Percentiles rank a stretch among this genome's conserved stretches.
Conservation (phyloP, 2,329 filamentous ascomycete genomes). For the Fusarium tuaranense region DNA sequence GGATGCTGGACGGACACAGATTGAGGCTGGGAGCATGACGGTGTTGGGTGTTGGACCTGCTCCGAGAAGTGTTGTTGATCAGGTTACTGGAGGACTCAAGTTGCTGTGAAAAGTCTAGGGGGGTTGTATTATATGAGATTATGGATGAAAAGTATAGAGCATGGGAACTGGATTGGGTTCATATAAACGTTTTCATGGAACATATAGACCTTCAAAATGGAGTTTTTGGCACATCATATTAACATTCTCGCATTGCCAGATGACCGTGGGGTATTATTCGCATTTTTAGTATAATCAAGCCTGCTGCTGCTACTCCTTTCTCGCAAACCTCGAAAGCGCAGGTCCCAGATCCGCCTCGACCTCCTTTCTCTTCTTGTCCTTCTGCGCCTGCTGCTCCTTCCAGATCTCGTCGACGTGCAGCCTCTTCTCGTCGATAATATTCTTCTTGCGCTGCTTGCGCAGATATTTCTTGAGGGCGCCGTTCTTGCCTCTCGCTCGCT, state of each 20-base stretch:
- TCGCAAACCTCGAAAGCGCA: conserved; percentile 86
- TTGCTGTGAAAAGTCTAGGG: conserved; percentile 67
- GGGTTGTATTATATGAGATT: conserved; percentile 9
- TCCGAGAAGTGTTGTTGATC: conserved; percentile 87
- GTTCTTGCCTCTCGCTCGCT: conserved; percentile 89
- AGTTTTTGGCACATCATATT: conserved; percentile 11
- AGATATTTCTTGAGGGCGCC: conserved; percentile 88
- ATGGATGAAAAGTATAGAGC: conserved; percentile 17
- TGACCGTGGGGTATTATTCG: conserved; percentile 42
- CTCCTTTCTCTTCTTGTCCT: conserved; percentile 71
- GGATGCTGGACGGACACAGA: conserved; percentile 97
- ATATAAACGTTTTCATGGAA: conserved; percentile 22
- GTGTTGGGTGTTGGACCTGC: conserved; percentile 87
- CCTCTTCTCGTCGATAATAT: conserved; percentile 96
- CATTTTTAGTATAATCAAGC: conserved; percentile 28
- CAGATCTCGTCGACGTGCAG: conserved; percentile 86
- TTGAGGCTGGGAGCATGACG: conserved; percentile 91
- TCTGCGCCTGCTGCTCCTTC: conserved; percentile 76
- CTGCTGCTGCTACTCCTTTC: conserved; percentile 64
- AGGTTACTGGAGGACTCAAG: conserved; percentile 87
- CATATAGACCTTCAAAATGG: conserved; percentile 22
- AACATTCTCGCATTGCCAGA: background rate
- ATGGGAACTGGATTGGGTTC: conserved; percentile 18
- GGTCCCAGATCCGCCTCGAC: conserved; percentile 83
- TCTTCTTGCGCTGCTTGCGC: conserved; percentile 91